A percentile compares a stretch with the other conserved stretches of the same genome.
Conservation (phyloP, 2,329 filamentous ascomycete species). For the Lachnellula occidentalis region DNA sequence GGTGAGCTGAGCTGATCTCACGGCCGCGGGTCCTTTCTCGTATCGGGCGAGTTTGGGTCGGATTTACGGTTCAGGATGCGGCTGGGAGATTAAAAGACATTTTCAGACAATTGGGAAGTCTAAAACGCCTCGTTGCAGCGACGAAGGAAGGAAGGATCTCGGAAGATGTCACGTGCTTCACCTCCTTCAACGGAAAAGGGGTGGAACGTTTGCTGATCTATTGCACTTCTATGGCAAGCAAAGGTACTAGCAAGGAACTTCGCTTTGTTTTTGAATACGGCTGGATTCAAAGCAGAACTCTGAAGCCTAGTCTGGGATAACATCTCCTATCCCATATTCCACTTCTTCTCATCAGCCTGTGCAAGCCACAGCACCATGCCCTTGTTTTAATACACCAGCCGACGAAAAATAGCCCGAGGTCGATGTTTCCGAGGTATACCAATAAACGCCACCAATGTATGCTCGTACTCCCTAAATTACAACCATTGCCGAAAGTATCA, state of each 20-base stretch:
- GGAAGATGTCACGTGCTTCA: too few relatives aligned
- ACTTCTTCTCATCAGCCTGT: neutral
- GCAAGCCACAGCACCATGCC: neutral
- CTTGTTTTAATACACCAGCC: neutral
- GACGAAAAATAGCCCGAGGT: neutral
- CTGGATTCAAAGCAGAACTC: too few relatives aligned
- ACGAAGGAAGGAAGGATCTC: too few relatives aligned
- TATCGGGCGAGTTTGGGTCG: neutral
- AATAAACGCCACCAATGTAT: constrained; percentile 12
- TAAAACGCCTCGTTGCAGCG: too few relatives aligned
- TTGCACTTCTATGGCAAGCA: too few relatives aligned
- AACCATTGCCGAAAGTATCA: neutral
- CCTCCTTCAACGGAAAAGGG: too few relatives aligned
- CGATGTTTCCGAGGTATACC: neutral
- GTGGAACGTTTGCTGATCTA: too few relatives aligned
- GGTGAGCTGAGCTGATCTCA: neutral
- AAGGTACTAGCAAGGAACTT: too few relatives aligned
- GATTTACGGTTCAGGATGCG: neutral
- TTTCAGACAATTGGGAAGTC: neutral
- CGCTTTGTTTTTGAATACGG: too few relatives aligned
- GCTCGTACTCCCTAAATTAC: constrained; percentile 7
- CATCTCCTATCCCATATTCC: too few relatives aligned
- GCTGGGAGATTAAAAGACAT: neutral
- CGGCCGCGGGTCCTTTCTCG: neutral
- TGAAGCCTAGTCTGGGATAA: too few relatives aligned